Percentiles rank a stretch among this genome's conserved stretches.
phyloP scores from a whole-genome alignment of 441 rosid genomes.

The Pelargonium cotyledonis region DNA sequence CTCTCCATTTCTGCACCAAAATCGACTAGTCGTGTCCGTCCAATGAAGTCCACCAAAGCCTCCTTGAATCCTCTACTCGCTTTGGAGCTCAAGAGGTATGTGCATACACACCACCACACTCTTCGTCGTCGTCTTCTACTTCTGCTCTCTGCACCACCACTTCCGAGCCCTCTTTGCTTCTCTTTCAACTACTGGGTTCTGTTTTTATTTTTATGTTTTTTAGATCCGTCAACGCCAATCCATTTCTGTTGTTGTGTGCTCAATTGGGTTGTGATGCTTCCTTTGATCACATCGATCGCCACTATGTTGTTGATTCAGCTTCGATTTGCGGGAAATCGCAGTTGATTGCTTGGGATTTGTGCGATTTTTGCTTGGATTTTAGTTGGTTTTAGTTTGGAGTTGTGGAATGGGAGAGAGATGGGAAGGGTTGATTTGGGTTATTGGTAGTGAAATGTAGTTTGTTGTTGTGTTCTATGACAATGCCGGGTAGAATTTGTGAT shows the following conservation, averaged over 20 bases:
- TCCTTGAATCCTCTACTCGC: slow-evolving; percentile 42
- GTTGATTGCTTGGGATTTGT: background rate
- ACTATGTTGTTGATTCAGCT: slow-evolving; percentile 3
- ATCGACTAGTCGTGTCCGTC: background rate
- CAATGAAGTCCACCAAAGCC: slow-evolving; percentile 28
- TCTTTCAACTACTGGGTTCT: background rate
- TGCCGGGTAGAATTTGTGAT: slow-evolving; percentile 20
- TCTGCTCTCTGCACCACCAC: slow-evolving; percentile 2
- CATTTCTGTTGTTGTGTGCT: background rate
- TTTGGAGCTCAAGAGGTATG: slow-evolving; percentile 76
- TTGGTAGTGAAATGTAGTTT: slow-evolving; percentile 19
- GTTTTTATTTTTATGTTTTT: background rate
- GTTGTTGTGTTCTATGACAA: slow-evolving; percentile 16
- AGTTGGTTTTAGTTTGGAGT: background rate
- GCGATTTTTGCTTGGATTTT: background rate
- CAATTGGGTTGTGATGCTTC: slow-evolving; percentile 3
- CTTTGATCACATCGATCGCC: slow-evolving; percentile 5
- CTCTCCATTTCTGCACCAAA: background rate
- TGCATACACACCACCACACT: background rate
- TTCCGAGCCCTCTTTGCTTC: background rate
- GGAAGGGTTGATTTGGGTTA: slow-evolving; percentile 13
- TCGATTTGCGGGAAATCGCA: background rate
- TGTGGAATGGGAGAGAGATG: slow-evolving; percentile 1
- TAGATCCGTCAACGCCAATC: slow-evolving; percentile 9
- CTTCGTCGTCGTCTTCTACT: background rate